Percentiles rank a stretch among this genome's conserved stretches.
These are phyloP conservation scores for Aspergillus cristatus DNA, from an alignment of 495 filamentous ascomycete genomes.

Conservation along the genomic window DNA sequence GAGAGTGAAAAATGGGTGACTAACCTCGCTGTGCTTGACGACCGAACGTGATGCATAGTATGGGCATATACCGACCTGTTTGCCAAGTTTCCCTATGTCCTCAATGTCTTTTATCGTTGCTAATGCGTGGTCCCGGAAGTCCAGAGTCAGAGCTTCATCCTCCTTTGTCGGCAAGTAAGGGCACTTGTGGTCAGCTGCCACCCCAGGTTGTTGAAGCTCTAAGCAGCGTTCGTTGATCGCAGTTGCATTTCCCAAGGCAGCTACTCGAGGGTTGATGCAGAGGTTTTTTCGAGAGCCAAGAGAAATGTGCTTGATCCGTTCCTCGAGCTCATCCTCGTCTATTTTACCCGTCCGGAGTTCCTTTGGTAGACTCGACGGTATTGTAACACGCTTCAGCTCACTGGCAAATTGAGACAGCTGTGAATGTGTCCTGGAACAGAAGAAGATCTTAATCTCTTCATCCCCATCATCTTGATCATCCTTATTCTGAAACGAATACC, in stretches of 20 bases:
- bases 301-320: conserved; percentile 74
- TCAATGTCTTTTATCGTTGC: conserved; percentile 90
- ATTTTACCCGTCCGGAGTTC: conserved; percentile 19
- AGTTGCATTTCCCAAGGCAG: conserved; percentile 56
- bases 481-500: conserved; percentile 23
- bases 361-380: conserved; percentile 52
- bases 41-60: conserved; percentile 88
- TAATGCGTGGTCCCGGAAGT: conserved; percentile 82
- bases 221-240: conserved; percentile 95
- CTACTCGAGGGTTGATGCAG: conserved; percentile 83
- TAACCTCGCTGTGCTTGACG: conserved; percentile 69
- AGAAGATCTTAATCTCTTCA: conserved; percentile 72
- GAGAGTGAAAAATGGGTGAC: conserved; percentile 4
- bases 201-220: conserved; percentile 73
- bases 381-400: conserved; percentile 72
- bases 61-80: conserved; percentile 74
- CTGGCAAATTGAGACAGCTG: conserved; percentile 90
- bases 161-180: conserved; percentile 69
- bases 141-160: conserved; percentile 57
- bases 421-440: conserved; percentile 91
- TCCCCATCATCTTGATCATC: conserved; percentile 42
- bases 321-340: conserved; percentile 30
- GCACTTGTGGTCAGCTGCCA: conserved; percentile 60
- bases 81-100: conserved; percentile 72
- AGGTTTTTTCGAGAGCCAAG: conserved; percentile 87